These are phyloP conservation scores for Talaromyces funiculosus DNA, from an alignment of 2,329 filamentous ascomycete genomes.

Conservation along the genomic window DNA sequence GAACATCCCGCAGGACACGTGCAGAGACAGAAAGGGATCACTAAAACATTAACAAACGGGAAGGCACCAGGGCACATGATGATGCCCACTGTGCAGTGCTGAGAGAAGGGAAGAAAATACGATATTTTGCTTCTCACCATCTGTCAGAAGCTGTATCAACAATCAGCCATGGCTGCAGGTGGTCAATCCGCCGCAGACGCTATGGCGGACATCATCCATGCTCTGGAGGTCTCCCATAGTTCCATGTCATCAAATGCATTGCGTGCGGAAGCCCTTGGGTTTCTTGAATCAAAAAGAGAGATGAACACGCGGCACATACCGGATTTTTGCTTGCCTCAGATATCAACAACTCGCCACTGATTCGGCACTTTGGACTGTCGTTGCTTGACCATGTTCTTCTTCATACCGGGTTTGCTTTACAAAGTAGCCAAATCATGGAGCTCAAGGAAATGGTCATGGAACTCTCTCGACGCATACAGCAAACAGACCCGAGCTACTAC, in stretches of 20 bases:
- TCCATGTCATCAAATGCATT: constrained; percentile 73
- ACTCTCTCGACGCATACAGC: constrained; percentile 65
- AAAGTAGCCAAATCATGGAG: constrained; percentile 58
- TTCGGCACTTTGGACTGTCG: constrained; percentile 90
- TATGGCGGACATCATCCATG: constrained; percentile 62
- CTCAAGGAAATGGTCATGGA: constrained; percentile 72
- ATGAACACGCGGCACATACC: constrained; percentile 72
- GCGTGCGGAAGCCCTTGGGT: constrained; percentile 75
- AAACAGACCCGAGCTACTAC: constrained; percentile 72
- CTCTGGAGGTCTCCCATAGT: constrained; percentile 81
- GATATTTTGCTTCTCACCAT: background rate
- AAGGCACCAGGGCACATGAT: constrained; percentile 1
- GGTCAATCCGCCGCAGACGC: constrained; percentile 33
- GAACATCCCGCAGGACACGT: background rate
- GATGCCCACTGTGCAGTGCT: constrained; percentile 4
- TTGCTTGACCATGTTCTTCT: constrained; percentile 85
- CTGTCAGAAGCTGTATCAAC: background rate
- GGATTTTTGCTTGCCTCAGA: constrained; percentile 79
- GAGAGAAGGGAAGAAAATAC: background rate
- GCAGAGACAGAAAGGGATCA: background rate
- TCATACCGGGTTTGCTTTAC: constrained; percentile 74
- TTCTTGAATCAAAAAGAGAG: constrained; percentile 76
- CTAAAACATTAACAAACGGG: background rate
- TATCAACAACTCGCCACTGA: constrained; percentile 66
- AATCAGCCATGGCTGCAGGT: constrained; percentile 27